Evolutionary conservation across 345 rosid species (phyloP), one percentile per base, ranked within the genome.

Genomic region (Kandelia obovata): DNA sequence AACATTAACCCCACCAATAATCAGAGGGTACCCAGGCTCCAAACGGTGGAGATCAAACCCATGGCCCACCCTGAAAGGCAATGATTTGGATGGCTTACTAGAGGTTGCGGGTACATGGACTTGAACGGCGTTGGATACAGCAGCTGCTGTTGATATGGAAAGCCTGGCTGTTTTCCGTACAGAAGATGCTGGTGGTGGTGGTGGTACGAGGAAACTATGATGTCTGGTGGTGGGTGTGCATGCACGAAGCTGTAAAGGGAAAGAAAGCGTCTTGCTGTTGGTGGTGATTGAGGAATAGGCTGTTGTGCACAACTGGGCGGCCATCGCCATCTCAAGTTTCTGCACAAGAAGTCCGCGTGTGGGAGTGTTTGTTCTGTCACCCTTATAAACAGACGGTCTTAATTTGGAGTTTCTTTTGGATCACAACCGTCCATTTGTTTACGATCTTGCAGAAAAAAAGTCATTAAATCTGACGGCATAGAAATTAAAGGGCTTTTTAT

Each of bases 21-120:
- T 95, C 85, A 95, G 67, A 75, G 99, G 97, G 68, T 87, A 95
- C 0, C 99, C 98, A 28, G 94, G 94, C 84, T 90, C 99, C 75
- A 95, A 67, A 21, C 96, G 79, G 53, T 95, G 99, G 56, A 95
- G 94, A 81, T 92, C 99, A 74, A 95, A 95, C 3, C 99, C 99
- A 53, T 95, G 99, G 10, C 98, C 99, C 31, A 95, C 80, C 64
- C 99, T 84, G 71, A 90, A 95, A 64, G 97, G 99, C 79, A 89
- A 73, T 8, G 84, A 68, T 81, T 77, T 92, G 2, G 83, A 52
- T 6, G 87, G 60, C 62, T 78, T 81, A 43, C 68, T 51, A 47
- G 91, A 63, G 19, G 75, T 46, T 53, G 85, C 58, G 31, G 94
- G 59, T 51, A 78, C 87, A 37, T 79, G 82, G 23, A 80, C 83